Evolutionary conservation across 257 asterid species (phyloP).

Genomic region (Jaltomata sinuosa): DNA sequence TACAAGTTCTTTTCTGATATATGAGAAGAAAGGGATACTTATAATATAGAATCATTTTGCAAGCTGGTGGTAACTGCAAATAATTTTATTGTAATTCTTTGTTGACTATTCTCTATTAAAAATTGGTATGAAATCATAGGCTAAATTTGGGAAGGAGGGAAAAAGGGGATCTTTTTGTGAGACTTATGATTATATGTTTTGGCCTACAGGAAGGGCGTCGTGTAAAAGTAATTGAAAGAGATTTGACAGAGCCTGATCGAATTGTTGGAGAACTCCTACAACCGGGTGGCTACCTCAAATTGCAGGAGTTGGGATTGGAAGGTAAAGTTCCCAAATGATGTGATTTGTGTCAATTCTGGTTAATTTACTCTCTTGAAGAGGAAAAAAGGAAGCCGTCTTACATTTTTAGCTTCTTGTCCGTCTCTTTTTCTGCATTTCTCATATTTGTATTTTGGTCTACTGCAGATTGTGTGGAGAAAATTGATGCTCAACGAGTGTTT

Average conservation of each 20-base stretch:
- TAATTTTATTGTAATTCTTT: background rate
- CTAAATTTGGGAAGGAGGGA: background rate
- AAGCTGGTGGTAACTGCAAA: background rate
- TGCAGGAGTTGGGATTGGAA: constrained; percentile 72
- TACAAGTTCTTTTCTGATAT: background rate
- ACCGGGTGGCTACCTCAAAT: constrained; percentile 90
- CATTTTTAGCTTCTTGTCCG: background rate
- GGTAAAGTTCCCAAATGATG: constrained; percentile 29
- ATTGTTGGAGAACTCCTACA: constrained; percentile 94
- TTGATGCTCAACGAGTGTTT: constrained; percentile 85
- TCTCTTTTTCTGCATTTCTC: background rate
- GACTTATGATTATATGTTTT: background rate
- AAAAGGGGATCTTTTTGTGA: background rate
- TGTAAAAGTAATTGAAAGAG: constrained; percentile 78
- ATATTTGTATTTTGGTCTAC: background rate
- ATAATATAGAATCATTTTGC: background rate
- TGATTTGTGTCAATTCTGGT: background rate
- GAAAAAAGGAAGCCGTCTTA: background rate
- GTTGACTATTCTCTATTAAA: background rate
- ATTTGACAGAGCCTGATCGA: constrained; percentile 78
- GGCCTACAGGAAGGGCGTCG: constrained; percentile 68
- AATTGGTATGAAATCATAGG: background rate
- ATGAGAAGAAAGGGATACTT: background rate
- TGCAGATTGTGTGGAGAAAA: constrained; percentile 74
- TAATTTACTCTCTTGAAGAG: background rate